Evolutionary conservation across 805 yeast genomes (phyloP).

Genomic region (Scheffersomyces lignosus): DNA sequence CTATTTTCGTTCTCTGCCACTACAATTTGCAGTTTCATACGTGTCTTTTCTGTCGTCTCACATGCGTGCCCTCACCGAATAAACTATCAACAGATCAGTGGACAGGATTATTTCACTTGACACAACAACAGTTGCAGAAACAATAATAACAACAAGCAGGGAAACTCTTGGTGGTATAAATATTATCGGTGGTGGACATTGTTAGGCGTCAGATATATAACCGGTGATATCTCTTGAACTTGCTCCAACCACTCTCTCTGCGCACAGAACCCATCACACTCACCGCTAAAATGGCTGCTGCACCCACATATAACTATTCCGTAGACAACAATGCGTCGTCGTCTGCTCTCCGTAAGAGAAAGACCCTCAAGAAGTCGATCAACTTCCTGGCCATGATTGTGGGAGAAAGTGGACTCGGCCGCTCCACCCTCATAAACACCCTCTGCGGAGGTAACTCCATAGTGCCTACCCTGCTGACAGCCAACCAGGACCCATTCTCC

Average conservation of each 20-base stretch:
- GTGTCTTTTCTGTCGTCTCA: no score
- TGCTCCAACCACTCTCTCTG: not conserved
- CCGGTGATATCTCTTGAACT: no score
- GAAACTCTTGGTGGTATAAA: no score
- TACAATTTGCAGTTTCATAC: no score
- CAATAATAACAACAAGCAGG: no score
- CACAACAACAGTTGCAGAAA: no score
- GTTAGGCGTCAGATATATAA: no score
- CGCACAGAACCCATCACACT: not conserved
- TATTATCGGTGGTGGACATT: no score
- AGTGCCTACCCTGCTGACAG: slow-evolving; percentile 67
- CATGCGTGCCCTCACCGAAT: no score
- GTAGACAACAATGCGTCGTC: slow-evolving; percentile 30
- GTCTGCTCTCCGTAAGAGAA: slow-evolving; percentile 58
- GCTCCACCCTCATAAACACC: slow-evolving; percentile 91
- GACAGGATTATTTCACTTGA: no score
- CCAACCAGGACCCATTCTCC: slow-evolving; percentile 52
- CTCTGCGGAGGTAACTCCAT: slow-evolving; percentile 81
- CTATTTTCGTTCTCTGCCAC: no score
- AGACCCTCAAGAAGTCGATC: slow-evolving; percentile 78
- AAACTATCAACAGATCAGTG: no score
- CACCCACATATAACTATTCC: slow-evolving; percentile 11
- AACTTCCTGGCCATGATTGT: slow-evolving; percentile 85
- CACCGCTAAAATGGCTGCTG: not conserved
- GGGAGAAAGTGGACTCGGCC: slow-evolving; percentile 85